Percentiles rank a stretch among this genome's conserved stretches.
phyloP scores from a whole-genome alignment of 2,329 filamentous ascomycete species.

The Aureobasidium sp. region DNA sequence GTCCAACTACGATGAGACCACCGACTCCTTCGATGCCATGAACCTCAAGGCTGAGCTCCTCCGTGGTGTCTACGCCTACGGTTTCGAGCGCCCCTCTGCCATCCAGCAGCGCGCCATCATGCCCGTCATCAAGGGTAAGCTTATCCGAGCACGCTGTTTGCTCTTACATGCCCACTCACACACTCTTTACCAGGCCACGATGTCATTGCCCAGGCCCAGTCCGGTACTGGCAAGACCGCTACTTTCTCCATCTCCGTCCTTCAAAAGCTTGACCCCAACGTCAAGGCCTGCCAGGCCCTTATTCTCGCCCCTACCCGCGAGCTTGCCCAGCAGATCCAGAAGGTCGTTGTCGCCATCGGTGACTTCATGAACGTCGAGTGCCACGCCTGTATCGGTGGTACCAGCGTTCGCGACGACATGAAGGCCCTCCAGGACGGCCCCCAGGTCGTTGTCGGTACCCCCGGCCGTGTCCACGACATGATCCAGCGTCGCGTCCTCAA shows the following conservation, averaged over 20 bases:
- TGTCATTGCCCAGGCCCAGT: slow-evolving; percentile 99
- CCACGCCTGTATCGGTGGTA: slow-evolving; percentile 98
- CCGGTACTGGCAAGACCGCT: slow-evolving; percentile 98
- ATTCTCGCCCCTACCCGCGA: slow-evolving; percentile 98
- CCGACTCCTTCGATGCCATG: too few relatives aligned
- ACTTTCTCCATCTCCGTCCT: slow-evolving; percentile 99
- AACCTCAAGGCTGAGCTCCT: too few relatives aligned
- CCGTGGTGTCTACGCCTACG: too few relatives aligned
- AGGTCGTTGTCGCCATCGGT: slow-evolving; percentile 96
- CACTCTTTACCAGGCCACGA: slow-evolving; percentile 62
- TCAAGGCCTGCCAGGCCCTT: slow-evolving; percentile 95
- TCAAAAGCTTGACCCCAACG: slow-evolving; percentile 91
- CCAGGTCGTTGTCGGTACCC: slow-evolving; percentile 95
- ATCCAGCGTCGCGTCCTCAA: slow-evolving; percentile 96
- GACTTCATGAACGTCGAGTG: slow-evolving; percentile 99
- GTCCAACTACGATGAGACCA: too few relatives aligned
- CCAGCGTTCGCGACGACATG: slow-evolving; percentile 97
- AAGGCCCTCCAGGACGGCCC: slow-evolving; percentile 92
- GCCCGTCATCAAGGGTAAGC: slow-evolving; percentile 97
- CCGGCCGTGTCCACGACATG: slow-evolving; percentile 99
- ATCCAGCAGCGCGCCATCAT: slow-evolving; percentile 99
- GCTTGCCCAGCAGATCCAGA: slow-evolving; percentile 98
- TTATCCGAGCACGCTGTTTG: slow-evolving; percentile 13
- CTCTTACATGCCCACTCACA: neutral
- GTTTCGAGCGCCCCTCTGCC: slow-evolving; percentile 97